A percentile compares a stretch with the other conserved stretches of the same genome.
Conservation (phyloP, 768 basidiomycete genomes). For the Auricularia sp. region DNA sequence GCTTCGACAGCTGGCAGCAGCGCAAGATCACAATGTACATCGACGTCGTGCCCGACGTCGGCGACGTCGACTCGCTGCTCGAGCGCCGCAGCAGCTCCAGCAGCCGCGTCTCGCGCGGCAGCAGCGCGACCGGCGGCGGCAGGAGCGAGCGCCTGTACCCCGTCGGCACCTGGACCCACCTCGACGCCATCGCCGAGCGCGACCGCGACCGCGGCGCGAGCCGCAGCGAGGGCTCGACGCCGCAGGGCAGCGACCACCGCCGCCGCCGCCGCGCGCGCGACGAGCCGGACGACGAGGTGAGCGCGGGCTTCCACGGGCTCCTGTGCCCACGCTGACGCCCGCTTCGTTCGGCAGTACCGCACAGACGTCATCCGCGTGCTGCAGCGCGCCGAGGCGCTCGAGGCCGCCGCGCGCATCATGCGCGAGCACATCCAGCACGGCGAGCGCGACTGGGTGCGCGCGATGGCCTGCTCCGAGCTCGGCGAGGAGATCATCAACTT, state of each 20-base stretch:
- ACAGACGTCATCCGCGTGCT: background rate
- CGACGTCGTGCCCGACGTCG: background rate
- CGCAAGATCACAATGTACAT: background rate
- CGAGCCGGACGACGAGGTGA: too few relatives aligned
- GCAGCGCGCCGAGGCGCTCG: background rate
- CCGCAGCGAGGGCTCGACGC: background rate
- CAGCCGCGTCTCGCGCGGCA: too few relatives aligned
- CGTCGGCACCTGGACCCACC: background rate
- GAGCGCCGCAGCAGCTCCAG: background rate
- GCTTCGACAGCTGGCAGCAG: background rate
- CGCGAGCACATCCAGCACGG: background rate
- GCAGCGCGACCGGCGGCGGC: too few relatives aligned
- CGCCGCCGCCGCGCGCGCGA: too few relatives aligned
- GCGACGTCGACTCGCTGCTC: background rate
- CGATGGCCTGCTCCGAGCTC: background rate
- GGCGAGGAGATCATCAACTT: background rate
- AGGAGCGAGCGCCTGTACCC: background rate
- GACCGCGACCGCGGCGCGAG: background rate
- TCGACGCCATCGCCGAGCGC: background rate
- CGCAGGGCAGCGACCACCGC: background rate
- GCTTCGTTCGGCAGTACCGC: background rate
- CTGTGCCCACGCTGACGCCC: too few relatives aligned
- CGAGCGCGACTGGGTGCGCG: background rate
- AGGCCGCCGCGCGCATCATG: background rate
- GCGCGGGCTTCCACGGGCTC: too few relatives aligned